Conservation (phyloP, 148 eudicot species). For the Euryodendron excelsum region DNA sequence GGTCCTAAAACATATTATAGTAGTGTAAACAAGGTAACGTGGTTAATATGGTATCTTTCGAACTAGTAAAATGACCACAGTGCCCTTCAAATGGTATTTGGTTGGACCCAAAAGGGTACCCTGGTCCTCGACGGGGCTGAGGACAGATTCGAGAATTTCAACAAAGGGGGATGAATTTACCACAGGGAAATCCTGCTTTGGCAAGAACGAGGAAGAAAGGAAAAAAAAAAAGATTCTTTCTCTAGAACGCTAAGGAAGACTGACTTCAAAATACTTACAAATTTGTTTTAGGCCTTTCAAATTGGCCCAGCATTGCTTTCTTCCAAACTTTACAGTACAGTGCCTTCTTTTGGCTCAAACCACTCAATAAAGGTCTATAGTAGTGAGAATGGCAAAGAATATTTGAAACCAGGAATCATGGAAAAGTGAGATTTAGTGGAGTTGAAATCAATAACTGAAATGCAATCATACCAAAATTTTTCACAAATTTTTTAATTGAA, state of each 20-base stretch:
- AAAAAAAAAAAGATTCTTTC: background rate
- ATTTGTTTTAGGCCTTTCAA: background rate
- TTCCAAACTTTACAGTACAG: background rate
- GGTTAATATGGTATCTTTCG: too few relatives aligned
- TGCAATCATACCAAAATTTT: background rate
- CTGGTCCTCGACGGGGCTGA: slow-evolving; percentile 7
- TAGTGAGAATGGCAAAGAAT: background rate
- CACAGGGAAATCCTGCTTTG: background rate
- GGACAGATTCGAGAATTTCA: background rate
- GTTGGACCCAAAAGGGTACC: background rate
- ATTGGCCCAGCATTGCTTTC: background rate
- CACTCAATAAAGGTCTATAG: background rate
- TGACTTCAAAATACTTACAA: background rate
- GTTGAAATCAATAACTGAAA: background rate
- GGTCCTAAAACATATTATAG: background rate
- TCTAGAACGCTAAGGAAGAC: background rate
- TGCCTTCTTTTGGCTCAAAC: background rate
- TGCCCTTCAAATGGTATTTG: background rate
- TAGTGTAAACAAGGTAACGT: background rate
- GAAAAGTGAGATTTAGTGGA: background rate
- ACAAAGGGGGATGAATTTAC: background rate
- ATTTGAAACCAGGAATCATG: background rate
- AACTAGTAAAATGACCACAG: background rate
- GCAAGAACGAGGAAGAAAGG: background rate
- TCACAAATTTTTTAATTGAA: too few relatives aligned